Percentiles rank a stretch among this genome's conserved stretches.
Evolutionary conservation across 2,329 filamentous ascomycete genomes (phyloP).

Genomic region (Colletotrichum horii): DNA sequence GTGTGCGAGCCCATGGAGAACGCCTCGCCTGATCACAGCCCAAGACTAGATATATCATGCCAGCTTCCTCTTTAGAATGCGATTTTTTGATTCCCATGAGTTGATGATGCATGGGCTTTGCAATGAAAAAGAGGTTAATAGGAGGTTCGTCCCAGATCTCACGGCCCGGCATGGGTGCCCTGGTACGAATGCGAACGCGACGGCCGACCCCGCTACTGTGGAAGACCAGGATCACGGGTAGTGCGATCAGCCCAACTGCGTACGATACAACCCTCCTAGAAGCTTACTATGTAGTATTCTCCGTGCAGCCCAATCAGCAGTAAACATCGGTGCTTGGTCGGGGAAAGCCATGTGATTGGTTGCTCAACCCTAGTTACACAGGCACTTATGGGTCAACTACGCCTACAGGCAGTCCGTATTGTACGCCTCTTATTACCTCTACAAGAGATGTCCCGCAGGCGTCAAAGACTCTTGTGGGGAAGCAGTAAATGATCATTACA

Average conservation of each 20-base stretch:
- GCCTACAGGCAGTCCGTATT: neutral
- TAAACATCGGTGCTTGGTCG: neutral
- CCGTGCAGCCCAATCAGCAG: neutral
- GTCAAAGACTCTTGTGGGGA: too few species aligned
- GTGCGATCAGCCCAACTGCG: neutral
- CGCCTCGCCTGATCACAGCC: neutral
- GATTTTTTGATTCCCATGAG: neutral
- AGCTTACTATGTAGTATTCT: neutral
- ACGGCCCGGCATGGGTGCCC: neutral
- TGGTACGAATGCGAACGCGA: neutral
- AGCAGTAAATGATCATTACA: too few species aligned
- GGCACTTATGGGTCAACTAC: neutral
- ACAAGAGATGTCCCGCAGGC: too few species aligned
- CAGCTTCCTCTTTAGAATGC: accelerated
- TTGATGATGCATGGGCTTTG: neutral
- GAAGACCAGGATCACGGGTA: neutral
- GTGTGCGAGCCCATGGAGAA: neutral
- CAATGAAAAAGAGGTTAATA: accelerated
- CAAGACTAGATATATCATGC: accelerated
- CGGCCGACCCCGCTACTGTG: neutral
- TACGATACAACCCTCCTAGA: neutral
- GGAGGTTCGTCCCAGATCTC: neutral
- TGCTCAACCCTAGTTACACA: neutral
- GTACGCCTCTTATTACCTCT: too few species aligned
- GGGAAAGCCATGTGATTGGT: neutral